Percentiles rank a stretch among this genome's conserved stretches.
These are phyloP conservation scores for Plectosphaerella cucumerina DNA, from an alignment of 2,329 filamentous ascomycete species.

Conservation along the genomic window DNA sequence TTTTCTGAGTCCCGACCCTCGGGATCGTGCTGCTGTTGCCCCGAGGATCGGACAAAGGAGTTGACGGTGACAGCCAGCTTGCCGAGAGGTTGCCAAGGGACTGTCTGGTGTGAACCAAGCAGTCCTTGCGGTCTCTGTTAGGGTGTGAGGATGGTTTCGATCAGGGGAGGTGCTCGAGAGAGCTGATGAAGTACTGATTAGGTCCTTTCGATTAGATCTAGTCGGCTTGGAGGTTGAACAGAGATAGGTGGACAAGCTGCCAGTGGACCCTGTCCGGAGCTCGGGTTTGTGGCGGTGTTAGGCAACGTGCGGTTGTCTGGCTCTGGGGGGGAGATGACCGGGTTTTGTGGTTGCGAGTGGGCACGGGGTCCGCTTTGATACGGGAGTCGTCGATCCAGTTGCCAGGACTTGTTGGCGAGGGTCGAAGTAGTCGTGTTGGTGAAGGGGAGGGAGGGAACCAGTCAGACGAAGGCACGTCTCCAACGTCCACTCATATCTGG, in stretches of 20 bases:
- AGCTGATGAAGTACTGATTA: background rate
- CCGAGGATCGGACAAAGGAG: conserved; percentile 11
- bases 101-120: conserved; percentile 14
- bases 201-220: background rate
- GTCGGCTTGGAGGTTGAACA: no score
- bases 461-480: conserved; percentile 2
- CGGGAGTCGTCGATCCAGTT: background rate
- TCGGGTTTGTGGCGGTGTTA: no score
- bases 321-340: no score
- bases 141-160: background rate
- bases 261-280: no score
- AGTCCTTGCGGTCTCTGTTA: conserved; percentile 4
- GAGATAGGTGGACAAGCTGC: background rate
- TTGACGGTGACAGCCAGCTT: conserved; percentile 12
- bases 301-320: no score
- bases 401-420: background rate
- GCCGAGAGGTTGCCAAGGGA: conserved; percentile 9
- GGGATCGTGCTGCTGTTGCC: conserved; percentile 11
- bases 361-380: background rate
- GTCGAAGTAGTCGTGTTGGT: background rate
- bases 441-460: background rate
- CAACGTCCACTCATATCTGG: background rate
- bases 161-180: background rate
- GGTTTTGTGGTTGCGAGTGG: background rate
- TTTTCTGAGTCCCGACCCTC: conserved; percentile 16